These are phyloP conservation scores for Chalaropsis ovoidea DNA, from an alignment of 2,329 filamentous ascomycete genomes.

Conservation along the genomic window DNA sequence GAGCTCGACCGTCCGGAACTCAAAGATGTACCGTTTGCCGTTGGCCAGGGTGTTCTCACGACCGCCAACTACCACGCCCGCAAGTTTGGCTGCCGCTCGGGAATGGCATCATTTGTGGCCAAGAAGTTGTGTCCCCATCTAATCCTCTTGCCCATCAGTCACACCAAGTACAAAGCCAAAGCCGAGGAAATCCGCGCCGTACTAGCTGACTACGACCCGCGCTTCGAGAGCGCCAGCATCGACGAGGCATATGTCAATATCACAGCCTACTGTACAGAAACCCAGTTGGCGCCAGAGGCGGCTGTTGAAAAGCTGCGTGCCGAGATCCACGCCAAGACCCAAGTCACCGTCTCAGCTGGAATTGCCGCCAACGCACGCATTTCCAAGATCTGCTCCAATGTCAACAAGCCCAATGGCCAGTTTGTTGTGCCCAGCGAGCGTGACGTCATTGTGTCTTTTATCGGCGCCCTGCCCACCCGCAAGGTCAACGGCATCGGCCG, in stretches of 20 bases:
- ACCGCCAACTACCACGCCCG: slow-evolving; percentile 81
- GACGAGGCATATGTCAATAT: slow-evolving; percentile 97
- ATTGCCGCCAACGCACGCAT: slow-evolving; percentile 89
- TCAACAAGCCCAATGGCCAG: slow-evolving; percentile 94
- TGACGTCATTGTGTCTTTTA: slow-evolving; percentile 68
- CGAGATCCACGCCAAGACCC: slow-evolving; percentile 64
- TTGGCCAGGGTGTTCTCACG: slow-evolving; percentile 58
- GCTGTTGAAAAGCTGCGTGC: slow-evolving; percentile 66
- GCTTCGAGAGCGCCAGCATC: slow-evolving; percentile 87
- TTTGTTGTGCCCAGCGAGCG: slow-evolving; percentile 66
- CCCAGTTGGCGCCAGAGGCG: slow-evolving; percentile 58
- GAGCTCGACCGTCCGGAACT: slow-evolving; percentile 75
- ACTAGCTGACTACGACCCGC: slow-evolving; percentile 74
- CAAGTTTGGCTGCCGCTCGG: slow-evolving; percentile 80
- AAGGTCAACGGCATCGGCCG: slow-evolving; percentile 94
- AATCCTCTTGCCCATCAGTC: slow-evolving; percentile 72
- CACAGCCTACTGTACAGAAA: slow-evolving; percentile 67
- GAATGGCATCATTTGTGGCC: slow-evolving; percentile 93
- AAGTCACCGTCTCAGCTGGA: slow-evolving; percentile 84
- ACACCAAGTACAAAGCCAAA: slow-evolving; percentile 83
- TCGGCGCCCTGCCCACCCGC: slow-evolving; percentile 69
- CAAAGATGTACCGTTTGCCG: slow-evolving; percentile 78
- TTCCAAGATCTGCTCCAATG: slow-evolving; percentile 90
- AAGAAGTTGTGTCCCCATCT: slow-evolving; percentile 86
- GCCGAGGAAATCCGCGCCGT: slow-evolving; percentile 77